Evolutionary conservation across 148 eudicot genomes (phyloP).

Genomic region (Diospyros lotus): DNA sequence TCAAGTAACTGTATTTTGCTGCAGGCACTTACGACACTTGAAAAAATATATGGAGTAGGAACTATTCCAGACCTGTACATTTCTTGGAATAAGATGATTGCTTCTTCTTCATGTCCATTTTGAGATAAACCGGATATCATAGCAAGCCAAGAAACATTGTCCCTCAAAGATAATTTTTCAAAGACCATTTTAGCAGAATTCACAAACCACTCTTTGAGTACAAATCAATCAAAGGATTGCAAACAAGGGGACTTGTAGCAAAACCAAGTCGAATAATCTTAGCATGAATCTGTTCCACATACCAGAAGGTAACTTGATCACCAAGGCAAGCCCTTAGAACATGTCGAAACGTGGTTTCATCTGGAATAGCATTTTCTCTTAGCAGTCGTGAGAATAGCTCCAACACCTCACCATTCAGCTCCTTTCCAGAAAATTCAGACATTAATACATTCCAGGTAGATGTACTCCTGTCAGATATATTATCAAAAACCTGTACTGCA

Average conservation of each 20-base stretch:
- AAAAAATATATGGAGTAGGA: slow-evolving; percentile 82
- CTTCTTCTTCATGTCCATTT: slow-evolving; percentile 57
- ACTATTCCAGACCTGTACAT: slow-evolving; percentile 56
- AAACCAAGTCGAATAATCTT: slow-evolving; percentile 52
- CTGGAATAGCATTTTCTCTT: slow-evolving; percentile 38
- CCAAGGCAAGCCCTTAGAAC: slow-evolving; percentile 52
- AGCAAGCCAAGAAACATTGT: slow-evolving; percentile 91
- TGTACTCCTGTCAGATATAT: slow-evolving; percentile 41
- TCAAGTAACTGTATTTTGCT: slow-evolving; percentile 48
- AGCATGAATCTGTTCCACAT: slow-evolving; percentile 55
- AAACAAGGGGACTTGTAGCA: slow-evolving; percentile 35
- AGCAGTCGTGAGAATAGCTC: slow-evolving; percentile 43
- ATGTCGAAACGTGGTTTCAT: slow-evolving; percentile 49
- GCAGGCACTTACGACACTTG: slow-evolving; percentile 82
- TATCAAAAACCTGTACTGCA: slow-evolving; percentile 50
- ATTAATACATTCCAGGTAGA: slow-evolving; percentile 48
- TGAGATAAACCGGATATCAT: slow-evolving; percentile 85
- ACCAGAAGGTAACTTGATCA: slow-evolving; percentile 21
- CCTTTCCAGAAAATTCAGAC: slow-evolving; percentile 27
- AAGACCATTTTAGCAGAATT: slow-evolving; percentile 54
- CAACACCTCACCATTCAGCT: slow-evolving; percentile 28
- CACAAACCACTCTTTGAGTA: slow-evolving; percentile 63
- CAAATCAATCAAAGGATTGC: slow-evolving; percentile 77
- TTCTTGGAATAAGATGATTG: slow-evolving; percentile 54
- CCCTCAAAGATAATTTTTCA: slow-evolving; percentile 34